These are phyloP conservation scores for Aspergillus homomorphus DNA, from an alignment of 495 filamentous ascomycete genomes.

Conservation along the genomic window DNA sequence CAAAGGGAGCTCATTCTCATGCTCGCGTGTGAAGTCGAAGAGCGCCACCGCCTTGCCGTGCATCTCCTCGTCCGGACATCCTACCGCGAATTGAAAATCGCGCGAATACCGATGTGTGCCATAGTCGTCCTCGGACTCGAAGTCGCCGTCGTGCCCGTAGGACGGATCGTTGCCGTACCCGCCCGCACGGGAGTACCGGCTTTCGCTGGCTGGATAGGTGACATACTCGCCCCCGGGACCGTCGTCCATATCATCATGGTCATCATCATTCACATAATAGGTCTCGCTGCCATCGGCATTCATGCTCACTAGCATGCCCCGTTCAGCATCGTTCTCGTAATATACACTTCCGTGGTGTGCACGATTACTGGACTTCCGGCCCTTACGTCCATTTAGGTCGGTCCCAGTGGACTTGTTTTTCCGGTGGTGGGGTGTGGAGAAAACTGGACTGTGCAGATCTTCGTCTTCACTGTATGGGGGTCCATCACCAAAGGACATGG, in stretches of 20 bases:
- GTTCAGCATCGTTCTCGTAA: conserved; percentile 42
- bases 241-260: conserved; percentile 55
- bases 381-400: conserved; percentile 41
- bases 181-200: conserved; percentile 51
- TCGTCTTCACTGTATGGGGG: conserved; percentile 98
- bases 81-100: conserved; percentile 93
- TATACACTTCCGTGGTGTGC: conserved; percentile 31
- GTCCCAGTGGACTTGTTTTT: conserved; percentile 72
- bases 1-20: conserved; percentile 92
- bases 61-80: conserved; percentile 95
- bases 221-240: conserved; percentile 78
- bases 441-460: conserved; percentile 87
- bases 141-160: conserved; percentile 47
- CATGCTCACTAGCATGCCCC: conserved; percentile 63
- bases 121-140: conserved; percentile 60
- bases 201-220: conserved; percentile 68
- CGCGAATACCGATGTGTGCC: conserved; percentile 66
- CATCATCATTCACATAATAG: conserved; percentile 69
- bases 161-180: conserved; percentile 54
- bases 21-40: conserved; percentile 91
- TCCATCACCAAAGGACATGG: conserved; percentile 84
- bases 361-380: conserved; percentile 39
- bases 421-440: conserved; percentile 70
- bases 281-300: conserved; percentile 73
- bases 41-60: conserved; percentile 94